phyloP scores from a whole-genome alignment of 176 grass and related monocot species.

The Areca catechu region DNA sequence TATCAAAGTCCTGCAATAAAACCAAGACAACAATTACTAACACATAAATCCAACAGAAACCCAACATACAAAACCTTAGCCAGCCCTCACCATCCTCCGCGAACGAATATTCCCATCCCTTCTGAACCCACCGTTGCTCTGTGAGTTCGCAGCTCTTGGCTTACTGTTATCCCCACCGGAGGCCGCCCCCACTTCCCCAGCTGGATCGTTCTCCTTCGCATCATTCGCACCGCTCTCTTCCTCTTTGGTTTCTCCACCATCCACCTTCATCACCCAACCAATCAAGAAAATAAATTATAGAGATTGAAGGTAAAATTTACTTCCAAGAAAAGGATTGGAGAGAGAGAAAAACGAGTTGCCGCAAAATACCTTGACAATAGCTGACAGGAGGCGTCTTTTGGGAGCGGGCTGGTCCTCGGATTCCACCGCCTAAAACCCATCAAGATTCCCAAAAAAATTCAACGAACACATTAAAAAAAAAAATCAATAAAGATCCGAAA shows the following conservation, averaged over 20 bases:
- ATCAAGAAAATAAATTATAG: constrained; percentile 2
- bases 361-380: constrained; percentile 65
- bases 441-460: not conserved
- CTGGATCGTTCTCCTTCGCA: constrained; percentile 8
- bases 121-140: constrained; percentile 40
- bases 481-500: not conserved
- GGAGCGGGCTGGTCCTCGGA: constrained; percentile 42
- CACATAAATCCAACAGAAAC: not conserved
- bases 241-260: constrained; percentile 35
- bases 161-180: constrained; percentile 34
- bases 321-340: too few relatives aligned
- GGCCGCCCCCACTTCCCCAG: constrained; percentile 1
- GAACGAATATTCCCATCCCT: constrained; percentile 41
- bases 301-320: not conserved
- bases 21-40: constrained; percentile 13
- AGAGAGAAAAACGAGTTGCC: not conserved
- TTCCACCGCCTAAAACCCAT: constrained; percentile 39
- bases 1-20: constrained; percentile 56
- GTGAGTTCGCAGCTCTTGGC: constrained; percentile 11
- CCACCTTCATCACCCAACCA: constrained; percentile 29
- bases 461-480: not conserved
- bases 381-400: constrained; percentile 67
- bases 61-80: not conserved
- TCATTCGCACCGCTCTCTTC: constrained; percentile 25
- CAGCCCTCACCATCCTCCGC: constrained; percentile 45